These are phyloP conservation scores for Penicillium paradoxum DNA, from an alignment of 495 filamentous ascomycete genomes.

Conservation along the genomic window DNA sequence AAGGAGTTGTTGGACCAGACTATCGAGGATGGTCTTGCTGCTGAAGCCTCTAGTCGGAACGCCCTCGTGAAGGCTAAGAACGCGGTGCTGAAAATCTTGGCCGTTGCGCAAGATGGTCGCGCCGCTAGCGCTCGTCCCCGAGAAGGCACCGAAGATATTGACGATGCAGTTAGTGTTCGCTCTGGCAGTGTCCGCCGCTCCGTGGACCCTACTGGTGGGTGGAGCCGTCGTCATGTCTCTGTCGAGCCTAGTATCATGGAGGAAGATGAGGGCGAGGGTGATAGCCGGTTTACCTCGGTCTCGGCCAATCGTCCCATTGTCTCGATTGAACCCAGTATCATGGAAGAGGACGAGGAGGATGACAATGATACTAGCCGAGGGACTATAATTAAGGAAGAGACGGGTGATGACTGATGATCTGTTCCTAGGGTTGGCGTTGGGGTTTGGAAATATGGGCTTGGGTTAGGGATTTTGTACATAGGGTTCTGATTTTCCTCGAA, in stretches of 20 bases:
- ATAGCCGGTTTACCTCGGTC: constrained; percentile 18
- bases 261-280: constrained; percentile 43
- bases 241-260: constrained; percentile 47
- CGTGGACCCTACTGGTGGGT: constrained; percentile 28
- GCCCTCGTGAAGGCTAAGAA: constrained; percentile 76
- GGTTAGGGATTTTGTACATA: constrained; percentile 8
- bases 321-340: constrained; percentile 32
- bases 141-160: constrained; percentile 36
- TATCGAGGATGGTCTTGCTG: constrained; percentile 63
- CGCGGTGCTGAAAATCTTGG: constrained; percentile 44
- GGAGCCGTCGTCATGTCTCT: constrained; percentile 28
- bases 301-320: constrained; percentile 14
- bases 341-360: constrained; percentile 51
- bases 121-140: constrained; percentile 29
- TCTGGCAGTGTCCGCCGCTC: constrained; percentile 39
- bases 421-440: constrained; percentile 20
- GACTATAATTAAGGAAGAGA: constrained; percentile 47
- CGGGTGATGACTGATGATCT: constrained; percentile 29
- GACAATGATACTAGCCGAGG: constrained; percentile 49
- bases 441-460: constrained; percentile 9
- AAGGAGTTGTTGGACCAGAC: constrained; percentile 56
- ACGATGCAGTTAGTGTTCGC: constrained; percentile 33
- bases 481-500: neutral
- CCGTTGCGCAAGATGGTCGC: constrained; percentile 33
- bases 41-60: constrained; percentile 68